phyloP scores from a whole-genome alignment of 345 rosid species.

The Rhizophora mangle region DNA sequence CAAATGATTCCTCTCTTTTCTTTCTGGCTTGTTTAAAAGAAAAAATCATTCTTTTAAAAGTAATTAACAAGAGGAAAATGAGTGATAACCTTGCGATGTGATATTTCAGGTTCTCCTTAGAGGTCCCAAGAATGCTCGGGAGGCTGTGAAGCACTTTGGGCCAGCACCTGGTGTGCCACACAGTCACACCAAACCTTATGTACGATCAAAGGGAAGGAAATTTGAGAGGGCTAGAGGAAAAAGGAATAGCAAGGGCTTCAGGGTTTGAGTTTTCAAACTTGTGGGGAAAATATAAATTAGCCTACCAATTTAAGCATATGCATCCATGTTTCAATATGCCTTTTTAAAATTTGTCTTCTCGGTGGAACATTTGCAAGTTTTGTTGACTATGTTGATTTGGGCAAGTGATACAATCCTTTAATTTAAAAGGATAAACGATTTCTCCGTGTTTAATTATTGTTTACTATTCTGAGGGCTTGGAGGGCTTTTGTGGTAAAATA shows the following conservation, averaged over 20 bases:
- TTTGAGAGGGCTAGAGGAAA: conserved; percentile 33
- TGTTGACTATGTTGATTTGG: too few species aligned
- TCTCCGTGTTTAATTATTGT: too few species aligned
- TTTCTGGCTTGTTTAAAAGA: background rate
- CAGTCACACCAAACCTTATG: conserved; percentile 33
- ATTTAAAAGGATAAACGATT: too few species aligned
- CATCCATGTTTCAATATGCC: too few species aligned
- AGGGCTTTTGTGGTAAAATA: too few species aligned
- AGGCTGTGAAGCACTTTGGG: conserved; percentile 37
- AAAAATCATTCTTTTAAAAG: background rate
- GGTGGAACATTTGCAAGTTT: too few species aligned
- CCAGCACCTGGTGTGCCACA: conserved; percentile 40
- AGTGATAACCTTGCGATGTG: background rate
- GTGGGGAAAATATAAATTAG: too few species aligned
- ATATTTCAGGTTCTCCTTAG: conserved; percentile 26
- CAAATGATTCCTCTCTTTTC: background rate
- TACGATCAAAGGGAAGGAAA: conserved; percentile 34
- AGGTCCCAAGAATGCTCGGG: conserved; percentile 34
- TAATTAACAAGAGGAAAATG: background rate
- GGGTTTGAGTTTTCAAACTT: conserved; percentile 13
- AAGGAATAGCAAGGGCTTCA: conserved; percentile 32
- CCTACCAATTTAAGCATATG: too few species aligned
- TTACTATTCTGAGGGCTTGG: too few species aligned
- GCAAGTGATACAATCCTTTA: too few species aligned
- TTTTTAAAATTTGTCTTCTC: too few species aligned